Evolutionary conservation across 179 eudicot species (phyloP), one percentile per base, ranked within the genome.

Genomic region (Camellia oleifera): DNA sequence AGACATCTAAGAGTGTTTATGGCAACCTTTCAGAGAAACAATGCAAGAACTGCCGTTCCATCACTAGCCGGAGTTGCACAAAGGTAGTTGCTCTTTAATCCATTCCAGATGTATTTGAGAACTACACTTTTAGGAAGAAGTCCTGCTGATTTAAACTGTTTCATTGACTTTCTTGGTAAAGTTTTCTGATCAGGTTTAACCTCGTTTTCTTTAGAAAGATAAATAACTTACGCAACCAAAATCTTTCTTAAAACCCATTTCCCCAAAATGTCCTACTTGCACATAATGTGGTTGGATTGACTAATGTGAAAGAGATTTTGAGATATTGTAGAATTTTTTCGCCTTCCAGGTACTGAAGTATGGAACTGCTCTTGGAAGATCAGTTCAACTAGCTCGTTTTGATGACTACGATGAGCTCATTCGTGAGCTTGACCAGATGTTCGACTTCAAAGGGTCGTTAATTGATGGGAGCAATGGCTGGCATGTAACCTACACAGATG

Each of bases 281-380:
- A 54, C 45, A 6, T 76, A 44, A 9, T 5, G 44, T 13, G 54
- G 56, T 18, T 45, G 66, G 78, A 5, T 45, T 45, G 52, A 60
- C 12, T n/a, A 40, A 15, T 42, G 52, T n/a, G 11, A 61, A 9
- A 40, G 45, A 3, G 32, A 79, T 58, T 79, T 42, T 45, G 61
- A 53, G 67, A 18, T 53, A 57, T 11, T 42, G 54, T 17, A 17
- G 20, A 40, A 48, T 48, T 4, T 10, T 4, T 23, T 70, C n/a
- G 42, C 44, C 45, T 80, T 66, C 15, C 60, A 80, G 83, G 79
- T 80, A 5, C 67, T 66, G 83, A 80, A 75, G 68, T 17, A 80
- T 75, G 83, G 79, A 56, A 75, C 75, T 80, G 46, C 69, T 75
- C 75, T 81, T 60, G 80, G 80, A 77, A 67, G 82, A 80, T 74